Percentiles rank a stretch among this genome's conserved stretches.
phyloP scores from a whole-genome alignment of 352 stramenopile genomes.

The Phytophthora meadii region DNA sequence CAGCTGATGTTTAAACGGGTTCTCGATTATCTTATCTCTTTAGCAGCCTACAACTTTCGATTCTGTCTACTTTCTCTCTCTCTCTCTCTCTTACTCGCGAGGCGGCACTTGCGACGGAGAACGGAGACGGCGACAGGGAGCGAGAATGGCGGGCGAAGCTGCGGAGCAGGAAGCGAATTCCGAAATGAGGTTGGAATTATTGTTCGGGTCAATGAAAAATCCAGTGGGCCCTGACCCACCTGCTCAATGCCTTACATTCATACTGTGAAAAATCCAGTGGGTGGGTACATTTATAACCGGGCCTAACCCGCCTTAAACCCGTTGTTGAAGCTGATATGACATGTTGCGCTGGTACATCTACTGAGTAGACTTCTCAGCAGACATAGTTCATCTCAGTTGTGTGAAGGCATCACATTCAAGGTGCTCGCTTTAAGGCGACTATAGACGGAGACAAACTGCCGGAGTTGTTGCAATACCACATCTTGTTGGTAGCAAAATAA shows the following conservation, averaged over 20 bases:
- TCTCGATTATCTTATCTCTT: constrained; percentile 3
- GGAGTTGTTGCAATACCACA: neutral
- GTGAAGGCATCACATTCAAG: no score
- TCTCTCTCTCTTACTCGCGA: constrained; percentile 3
- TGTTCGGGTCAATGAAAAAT: neutral
- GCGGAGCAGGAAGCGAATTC: constrained; percentile 21
- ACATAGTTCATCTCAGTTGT: no score
- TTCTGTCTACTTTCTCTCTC: constrained; percentile 16
- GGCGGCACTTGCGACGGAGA: constrained; percentile 8
- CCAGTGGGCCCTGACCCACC: neutral
- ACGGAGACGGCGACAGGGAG: constrained; percentile 8
- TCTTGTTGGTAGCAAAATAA: constrained; percentile 15
- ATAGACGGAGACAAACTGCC: no score
- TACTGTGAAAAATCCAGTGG: neutral
- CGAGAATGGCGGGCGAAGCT: neutral
- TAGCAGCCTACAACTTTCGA: constrained; percentile 2
- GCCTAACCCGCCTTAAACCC: neutral
- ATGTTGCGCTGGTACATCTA: no score
- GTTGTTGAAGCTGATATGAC: neutral
- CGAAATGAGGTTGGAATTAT: neutral
- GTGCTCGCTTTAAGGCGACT: no score
- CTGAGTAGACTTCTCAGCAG: no score
- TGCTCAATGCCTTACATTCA: neutral
- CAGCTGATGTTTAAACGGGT: constrained; percentile 1
- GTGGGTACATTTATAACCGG: constrained; percentile 1